These are phyloP conservation scores for Gillenia trifoliata DNA, from an alignment of 306 rosid species.

Conservation along the genomic window DNA sequence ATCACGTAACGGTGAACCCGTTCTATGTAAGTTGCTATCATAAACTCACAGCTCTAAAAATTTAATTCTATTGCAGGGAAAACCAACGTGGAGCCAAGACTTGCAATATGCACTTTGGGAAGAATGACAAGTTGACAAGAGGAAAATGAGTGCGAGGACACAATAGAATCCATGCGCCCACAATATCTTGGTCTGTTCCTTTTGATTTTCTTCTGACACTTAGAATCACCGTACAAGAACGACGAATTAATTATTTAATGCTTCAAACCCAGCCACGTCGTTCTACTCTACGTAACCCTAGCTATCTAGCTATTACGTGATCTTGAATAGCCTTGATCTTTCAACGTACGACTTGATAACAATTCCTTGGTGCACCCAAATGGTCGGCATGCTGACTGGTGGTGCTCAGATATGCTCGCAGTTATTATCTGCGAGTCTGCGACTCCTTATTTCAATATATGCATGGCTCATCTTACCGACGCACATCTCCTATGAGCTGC, in stretches of 20 bases:
- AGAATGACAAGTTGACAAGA: slow-evolving; percentile 15
- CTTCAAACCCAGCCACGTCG: slow-evolving; percentile 4
- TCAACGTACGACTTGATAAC: background rate
- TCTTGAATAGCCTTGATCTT: background rate
- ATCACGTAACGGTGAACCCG: too few species aligned
- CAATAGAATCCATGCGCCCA: slow-evolving; percentile 2
- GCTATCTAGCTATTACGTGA: slow-evolving; percentile 1
- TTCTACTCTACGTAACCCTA: background rate
- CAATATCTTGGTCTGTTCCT: slow-evolving; percentile 15
- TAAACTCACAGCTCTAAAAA: too few species aligned
- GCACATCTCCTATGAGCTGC: background rate
- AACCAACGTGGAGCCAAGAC: slow-evolving; percentile 1
- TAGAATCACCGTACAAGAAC: slow-evolving; percentile 4
- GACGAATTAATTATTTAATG: background rate
- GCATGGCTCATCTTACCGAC: background rate
- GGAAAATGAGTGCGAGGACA: background rate
- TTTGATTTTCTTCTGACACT: slow-evolving; percentile 2
- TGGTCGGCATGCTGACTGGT: background rate
- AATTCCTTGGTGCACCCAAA: slow-evolving; percentile 9
- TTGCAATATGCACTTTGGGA: background rate
- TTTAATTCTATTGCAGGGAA: background rate
- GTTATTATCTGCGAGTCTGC: background rate
- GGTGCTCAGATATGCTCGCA: background rate
- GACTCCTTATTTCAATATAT: background rate
- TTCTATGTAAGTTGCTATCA: too few species aligned